phyloP scores from a whole-genome alignment of 805 yeast species.

The Wickerhamomyces mucosus region DNA sequence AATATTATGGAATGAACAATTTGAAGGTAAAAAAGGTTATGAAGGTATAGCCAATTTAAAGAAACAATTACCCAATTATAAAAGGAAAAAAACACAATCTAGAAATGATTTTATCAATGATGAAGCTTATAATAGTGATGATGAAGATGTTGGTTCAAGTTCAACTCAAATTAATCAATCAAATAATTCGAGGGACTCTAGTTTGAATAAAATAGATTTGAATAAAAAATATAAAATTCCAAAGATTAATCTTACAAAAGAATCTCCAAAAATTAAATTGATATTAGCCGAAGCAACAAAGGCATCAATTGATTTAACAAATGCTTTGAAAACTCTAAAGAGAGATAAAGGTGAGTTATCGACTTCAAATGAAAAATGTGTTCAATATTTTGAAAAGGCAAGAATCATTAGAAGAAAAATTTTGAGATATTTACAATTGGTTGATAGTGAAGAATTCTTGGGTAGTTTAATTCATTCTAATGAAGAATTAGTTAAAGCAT shows the following conservation, averaged over 20 bases:
- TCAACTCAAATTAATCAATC: too few species aligned
- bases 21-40: conserved; percentile 39
- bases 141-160: conserved; percentile 13
- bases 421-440: conserved; percentile 72
- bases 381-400: conserved; percentile 65
- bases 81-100: conserved; percentile 15
- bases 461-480: conserved; percentile 87
- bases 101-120: conserved; percentile 37
- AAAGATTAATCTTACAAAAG: conserved; percentile 55
- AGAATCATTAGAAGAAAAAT: conserved; percentile 69
- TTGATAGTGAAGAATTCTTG: conserved; percentile 75
- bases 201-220: conserved; percentile 20
- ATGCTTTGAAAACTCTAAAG: conserved; percentile 37
- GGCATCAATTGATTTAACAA: conserved; percentile 59
- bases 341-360: conserved; percentile 42
- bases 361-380: conserved; percentile 51
- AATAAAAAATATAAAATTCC: conserved; percentile 54
- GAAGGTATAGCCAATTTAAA: conserved; percentile 38
- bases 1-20: conserved; percentile 57
- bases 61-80: conserved; percentile 30
- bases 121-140: conserved; percentile 35
- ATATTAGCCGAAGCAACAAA: conserved; percentile 70
- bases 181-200: neutral
- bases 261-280: conserved; percentile 60
- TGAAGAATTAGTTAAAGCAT: conserved; percentile 73